phyloP scores from a whole-genome alignment of 768 basidiomycete genomes.

The Boletus tomentosulus region DNA sequence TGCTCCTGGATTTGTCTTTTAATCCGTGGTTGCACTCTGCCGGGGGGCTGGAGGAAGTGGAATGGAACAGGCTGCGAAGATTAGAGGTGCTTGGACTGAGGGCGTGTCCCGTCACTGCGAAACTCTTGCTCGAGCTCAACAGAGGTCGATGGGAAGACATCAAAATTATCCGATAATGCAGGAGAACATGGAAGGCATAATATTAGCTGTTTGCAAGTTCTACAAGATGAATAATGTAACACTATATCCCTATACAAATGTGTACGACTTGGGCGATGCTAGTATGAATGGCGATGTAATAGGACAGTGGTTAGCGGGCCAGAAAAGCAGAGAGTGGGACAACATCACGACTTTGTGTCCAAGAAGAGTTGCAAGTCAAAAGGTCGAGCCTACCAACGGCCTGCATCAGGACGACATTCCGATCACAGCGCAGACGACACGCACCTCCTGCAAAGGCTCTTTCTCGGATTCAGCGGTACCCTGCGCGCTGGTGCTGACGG shows the following conservation, averaged over 20 bases:
- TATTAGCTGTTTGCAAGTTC: slow-evolving; percentile 6
- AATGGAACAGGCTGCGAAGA: slow-evolving; percentile 55
- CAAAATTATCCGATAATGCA: slow-evolving; percentile 37
- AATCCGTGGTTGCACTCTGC: slow-evolving; percentile 43
- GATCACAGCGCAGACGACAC: background rate
- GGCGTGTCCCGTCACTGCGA: slow-evolving; percentile 44
- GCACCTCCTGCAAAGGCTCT: slow-evolving; percentile 36
- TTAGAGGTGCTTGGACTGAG: slow-evolving; percentile 55
- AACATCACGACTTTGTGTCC: slow-evolving; percentile 41
- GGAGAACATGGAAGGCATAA: background rate
- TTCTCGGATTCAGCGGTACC: slow-evolving; percentile 30
- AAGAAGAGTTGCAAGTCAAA: slow-evolving; percentile 57
- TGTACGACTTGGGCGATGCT: slow-evolving; percentile 15
- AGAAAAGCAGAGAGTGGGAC: background rate
- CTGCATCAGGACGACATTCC: background rate
- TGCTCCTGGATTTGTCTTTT: slow-evolving; percentile 64
- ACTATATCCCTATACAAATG: slow-evolving; percentile 14
- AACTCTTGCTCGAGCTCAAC: slow-evolving; percentile 47
- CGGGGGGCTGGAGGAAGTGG: slow-evolving; percentile 43
- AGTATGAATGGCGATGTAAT: slow-evolving; percentile 7
- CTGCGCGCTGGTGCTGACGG: slow-evolving; percentile 30
- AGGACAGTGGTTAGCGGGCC: slow-evolving; percentile 1
- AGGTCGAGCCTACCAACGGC: slow-evolving; percentile 36
- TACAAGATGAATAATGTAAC: slow-evolving; percentile 29
- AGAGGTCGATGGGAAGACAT: slow-evolving; percentile 65